Percentiles rank a stretch among this genome's conserved stretches.
Evolutionary conservation across 371 early-diverging fungal species (phyloP).

Genomic region (Mortierella sp.): DNA sequence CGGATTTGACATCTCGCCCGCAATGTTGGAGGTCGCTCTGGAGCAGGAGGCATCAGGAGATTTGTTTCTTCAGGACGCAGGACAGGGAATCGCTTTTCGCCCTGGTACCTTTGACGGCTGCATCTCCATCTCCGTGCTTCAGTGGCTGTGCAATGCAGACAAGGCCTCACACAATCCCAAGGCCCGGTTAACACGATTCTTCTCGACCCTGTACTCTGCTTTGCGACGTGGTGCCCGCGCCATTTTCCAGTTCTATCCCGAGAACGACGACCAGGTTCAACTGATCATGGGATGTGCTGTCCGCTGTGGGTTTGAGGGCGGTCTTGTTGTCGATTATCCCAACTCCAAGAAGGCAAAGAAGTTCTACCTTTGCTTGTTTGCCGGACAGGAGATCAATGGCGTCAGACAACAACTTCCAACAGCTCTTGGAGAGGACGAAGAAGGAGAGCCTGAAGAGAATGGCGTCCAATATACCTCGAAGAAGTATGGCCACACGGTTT

Average conservation of each 20-base stretch:
- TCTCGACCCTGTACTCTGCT: conserved; percentile 91
- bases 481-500: conserved; percentile 31
- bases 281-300: conserved; percentile 90
- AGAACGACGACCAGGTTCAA: conserved; percentile 95
- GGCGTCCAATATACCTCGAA: conserved; percentile 52
- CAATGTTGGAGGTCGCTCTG: conserved; percentile 91
- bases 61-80: conserved; percentile 95
- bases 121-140: conserved; percentile 95
- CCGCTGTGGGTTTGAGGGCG: conserved; percentile 96
- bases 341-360: conserved; percentile 97
- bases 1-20: conserved; percentile 95
- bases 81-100: conserved; percentile 94
- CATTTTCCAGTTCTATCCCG: conserved; percentile 99
- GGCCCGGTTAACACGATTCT: conserved; percentile 90
- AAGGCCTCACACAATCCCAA: conserved; percentile 85
- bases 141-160: conserved; percentile 99
- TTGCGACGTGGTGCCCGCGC: conserved; percentile 92
- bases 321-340: conserved; percentile 97
- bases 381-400: conserved; percentile 76
- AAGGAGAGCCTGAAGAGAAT: conserved; percentile 64
- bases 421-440: conserved; percentile 81
- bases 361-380: conserved; percentile 95
- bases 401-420: conserved; percentile 77
- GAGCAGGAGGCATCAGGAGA: conserved; percentile 92
- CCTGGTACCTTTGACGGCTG: conserved; percentile 99